Conservation (phyloP, 2,329 filamentous ascomycete species). For the Penicillium griseofulvum region DNA sequence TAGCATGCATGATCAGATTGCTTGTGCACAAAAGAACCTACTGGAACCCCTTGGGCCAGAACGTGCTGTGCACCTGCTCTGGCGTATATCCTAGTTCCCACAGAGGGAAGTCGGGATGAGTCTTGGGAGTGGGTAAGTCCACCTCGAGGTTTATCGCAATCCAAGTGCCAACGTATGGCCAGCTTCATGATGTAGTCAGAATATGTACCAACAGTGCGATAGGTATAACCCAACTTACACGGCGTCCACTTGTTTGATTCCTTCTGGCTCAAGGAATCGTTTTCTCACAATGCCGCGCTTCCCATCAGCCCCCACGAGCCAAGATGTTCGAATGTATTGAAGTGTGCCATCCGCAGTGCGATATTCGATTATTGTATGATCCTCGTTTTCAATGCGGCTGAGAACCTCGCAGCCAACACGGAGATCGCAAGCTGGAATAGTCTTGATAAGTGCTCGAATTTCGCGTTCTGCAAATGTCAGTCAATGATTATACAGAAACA, state of each 20-base stretch:
- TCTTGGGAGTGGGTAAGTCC: conserved; percentile 43
- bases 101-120: conserved; percentile 50
- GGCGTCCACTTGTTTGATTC: conserved; percentile 37
- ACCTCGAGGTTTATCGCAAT: conserved; percentile 50
- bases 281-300: conserved; percentile 50
- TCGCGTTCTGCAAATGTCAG: not conserved
- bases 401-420: not conserved
- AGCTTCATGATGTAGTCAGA: not conserved
- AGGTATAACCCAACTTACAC: not conserved
- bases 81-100: conserved; percentile 50
- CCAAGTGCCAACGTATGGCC: conserved; percentile 39
- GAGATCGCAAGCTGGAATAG: not conserved
- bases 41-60: conserved; percentile 45
- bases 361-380: not conserved
- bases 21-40: not conserved
- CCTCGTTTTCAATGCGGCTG: not conserved
- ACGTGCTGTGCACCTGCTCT: conserved; percentile 49
- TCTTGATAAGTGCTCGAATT: not conserved
- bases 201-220: not conserved
- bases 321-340: conserved; percentile 14
- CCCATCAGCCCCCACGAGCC: conserved; percentile 49
- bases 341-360: not conserved
- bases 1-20: not conserved
- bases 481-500: not conserved
- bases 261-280: conserved; percentile 45